phyloP scores from a whole-genome alignment of 129 eudicot genomes.

The Artemisia argyi region DNA sequence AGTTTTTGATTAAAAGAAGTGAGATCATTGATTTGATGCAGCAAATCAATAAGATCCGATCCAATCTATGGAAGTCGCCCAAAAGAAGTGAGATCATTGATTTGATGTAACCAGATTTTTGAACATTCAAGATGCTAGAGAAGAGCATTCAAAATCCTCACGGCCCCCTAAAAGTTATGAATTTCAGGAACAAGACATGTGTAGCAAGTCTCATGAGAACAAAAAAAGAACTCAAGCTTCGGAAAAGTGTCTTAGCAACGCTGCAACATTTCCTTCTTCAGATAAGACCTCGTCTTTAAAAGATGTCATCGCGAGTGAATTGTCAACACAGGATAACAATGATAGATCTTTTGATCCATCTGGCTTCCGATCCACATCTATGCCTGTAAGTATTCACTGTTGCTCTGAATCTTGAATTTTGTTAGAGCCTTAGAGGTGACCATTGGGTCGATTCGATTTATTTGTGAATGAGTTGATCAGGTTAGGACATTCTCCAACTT shows the following conservation, averaged over 20 bases:
- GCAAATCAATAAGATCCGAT: too few species aligned
- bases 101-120: conserved; percentile 37
- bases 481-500: too few species aligned
- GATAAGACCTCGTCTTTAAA: conserved; percentile 19
- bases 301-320: conserved; percentile 27
- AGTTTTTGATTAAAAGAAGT: too few species aligned
- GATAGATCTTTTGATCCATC: conserved; percentile 29
- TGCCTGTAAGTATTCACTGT: conserved; percentile 64
- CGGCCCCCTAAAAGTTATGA: conserved; percentile 20
- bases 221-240: conserved; percentile 17
- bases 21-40: too few species aligned
- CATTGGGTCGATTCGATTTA: too few species aligned
- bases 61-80: too few species aligned
- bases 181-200: conserved; percentile 26
- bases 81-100: too few species aligned
- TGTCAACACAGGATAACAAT: conserved; percentile 20
- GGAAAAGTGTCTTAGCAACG: conserved; percentile 43
- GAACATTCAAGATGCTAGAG: conserved; percentile 39
- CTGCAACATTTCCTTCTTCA: conserved; percentile 55
- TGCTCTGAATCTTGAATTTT: neutral
- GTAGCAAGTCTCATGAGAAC: conserved; percentile 25
- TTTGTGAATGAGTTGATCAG: too few species aligned
- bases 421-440: too few species aligned
- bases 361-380: conserved; percentile 42
- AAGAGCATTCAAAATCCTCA: conserved; percentile 27